Base-by-base conservation (phyloP, 257 asterid genomes). In the Salvia splendens region DNA sequence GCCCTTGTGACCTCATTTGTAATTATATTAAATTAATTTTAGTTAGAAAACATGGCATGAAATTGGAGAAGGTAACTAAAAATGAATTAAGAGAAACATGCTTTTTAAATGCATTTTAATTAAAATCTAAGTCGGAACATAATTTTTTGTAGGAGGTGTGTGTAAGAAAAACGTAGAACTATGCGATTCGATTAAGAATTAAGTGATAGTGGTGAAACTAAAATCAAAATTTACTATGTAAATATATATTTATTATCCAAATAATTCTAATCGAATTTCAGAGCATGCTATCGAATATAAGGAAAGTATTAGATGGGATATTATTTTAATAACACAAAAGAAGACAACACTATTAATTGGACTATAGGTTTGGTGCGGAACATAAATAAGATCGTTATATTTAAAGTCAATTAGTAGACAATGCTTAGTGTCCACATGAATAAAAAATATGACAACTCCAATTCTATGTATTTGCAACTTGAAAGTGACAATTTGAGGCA, bases 401-500 rank as follows among this genome's bases (percentile, higher is more conserved):
- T 1, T 38, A 38, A 5, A 38, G 42, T 6, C 42, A 38, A 38
- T 4, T 38, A 65, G 36, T 36, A 40, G 12, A 12, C 14, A 50
- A 57, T 33, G 63, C 6, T 12, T n/a, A 9, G 12, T 56, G 6
- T 4, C 57, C 57, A 54, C 5, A 54, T 1, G 8, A 3, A 3
- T 9, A 54, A 54, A 10, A 53, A 53, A 53, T n/a, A 14, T 6
- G n/a, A 14, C 6, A 7, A 14, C 28, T 14, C 15, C 4, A 17
- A 12, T 60, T 8, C 5, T 16, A 41, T 8, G 5, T 1, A 51
- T 14, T 38, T 38, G 42, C 6, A 38, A 38, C 42, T 38, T 40
- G 75, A 61, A 52, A 51, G 32, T 9, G 68, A 70, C 63, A 61
- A 3, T 2, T 62, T 61, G 38, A 16, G 49, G 74, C 33, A 70